Base-by-base conservation (phyloP, 2,329 filamentous ascomycete species). In the Phyllosticta ampelicida region DNA sequence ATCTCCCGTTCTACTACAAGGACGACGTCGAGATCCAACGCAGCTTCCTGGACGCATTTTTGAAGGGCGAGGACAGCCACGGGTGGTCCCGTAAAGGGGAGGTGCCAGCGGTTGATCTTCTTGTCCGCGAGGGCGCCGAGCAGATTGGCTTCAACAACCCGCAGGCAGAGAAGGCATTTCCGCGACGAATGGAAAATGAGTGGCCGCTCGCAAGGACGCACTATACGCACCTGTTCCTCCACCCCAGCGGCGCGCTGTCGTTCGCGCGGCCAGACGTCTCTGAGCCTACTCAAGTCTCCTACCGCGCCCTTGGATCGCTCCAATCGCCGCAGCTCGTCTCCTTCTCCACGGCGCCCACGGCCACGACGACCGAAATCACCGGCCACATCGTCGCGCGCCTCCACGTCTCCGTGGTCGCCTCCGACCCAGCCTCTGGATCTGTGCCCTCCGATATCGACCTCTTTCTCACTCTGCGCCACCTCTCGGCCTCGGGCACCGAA, bases 1-100 rank as follows among this genome's bases (percentile, higher is more conserved):
- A 89, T 63, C 74, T 89, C 1, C 86, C 86, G 0, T 88, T 89
- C 67, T 89, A 87, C 71, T 87, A 87, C 65, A 69, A 78, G 1
- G 82, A 87, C 51, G 83, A 87, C 61, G 85, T 86, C 0, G 82
- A 86, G 60, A 63, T 89, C 0, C 86, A 89, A 65, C 77, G 75
- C 51, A 82, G 80, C 62, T 89, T 89, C 67, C 71, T 89, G 0
- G 83, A 87, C 60, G 85, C 85, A 0, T 89, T 89, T 65, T 75
- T 89, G 29, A 88, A 87, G 63, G 82, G 76, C 1, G 77, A 87
- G 0, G 86, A 89, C 63, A 72, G 74, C 0, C 74, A 74, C 0
- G 83, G 83, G n/a, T 86, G 84, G 83, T 77, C 76, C 0, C 64
- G 72, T 9, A 73, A 76, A 10, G 82, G 85, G 21, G 81, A 82